phyloP scores from a whole-genome alignment of 495 filamentous ascomycete species.

The Cercophora scortea region DNA sequence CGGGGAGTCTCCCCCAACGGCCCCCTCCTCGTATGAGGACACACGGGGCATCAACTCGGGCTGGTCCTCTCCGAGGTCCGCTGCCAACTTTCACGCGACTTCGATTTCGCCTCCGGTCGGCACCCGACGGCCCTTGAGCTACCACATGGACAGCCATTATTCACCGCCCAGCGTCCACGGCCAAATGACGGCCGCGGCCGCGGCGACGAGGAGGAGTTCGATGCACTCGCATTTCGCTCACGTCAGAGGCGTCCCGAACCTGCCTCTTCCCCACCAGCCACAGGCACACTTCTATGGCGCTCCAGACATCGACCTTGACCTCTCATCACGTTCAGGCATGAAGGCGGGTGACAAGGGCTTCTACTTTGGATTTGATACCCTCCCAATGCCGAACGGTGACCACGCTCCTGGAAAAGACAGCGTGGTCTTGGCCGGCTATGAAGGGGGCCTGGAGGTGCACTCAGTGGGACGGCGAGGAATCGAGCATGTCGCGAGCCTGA shows the following conservation, averaged over 20 bases:
- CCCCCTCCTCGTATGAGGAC: constrained; percentile 49
- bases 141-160: constrained; percentile 41
- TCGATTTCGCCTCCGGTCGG: constrained; percentile 42
- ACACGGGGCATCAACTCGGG: constrained; percentile 31
- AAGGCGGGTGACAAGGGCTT: constrained; percentile 57
- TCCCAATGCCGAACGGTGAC: constrained; percentile 44
- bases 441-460: constrained; percentile 66
- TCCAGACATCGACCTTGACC: constrained; percentile 60
- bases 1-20: constrained; percentile 46
- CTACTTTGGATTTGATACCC: constrained; percentile 71
- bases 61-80: constrained; percentile 34
- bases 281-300: constrained; percentile 66
- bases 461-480: constrained; percentile 59
- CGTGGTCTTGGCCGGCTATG: constrained; percentile 68
- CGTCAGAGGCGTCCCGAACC: constrained; percentile 39
- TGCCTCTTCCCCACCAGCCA: constrained; percentile 73
- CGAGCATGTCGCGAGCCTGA: constrained; percentile 57
- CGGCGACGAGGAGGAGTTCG: constrained; percentile 43
- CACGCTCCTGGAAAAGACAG: constrained; percentile 48
- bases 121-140: constrained; percentile 41
- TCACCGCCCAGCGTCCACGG: constrained; percentile 35
- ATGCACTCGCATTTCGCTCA: constrained; percentile 51
- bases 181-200: constrained; percentile 31
- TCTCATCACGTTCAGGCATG: constrained; percentile 42
- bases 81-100: constrained; percentile 28